phyloP scores from a whole-genome alignment of 202 grass and related monocot species.

The Carex arenaria region DNA sequence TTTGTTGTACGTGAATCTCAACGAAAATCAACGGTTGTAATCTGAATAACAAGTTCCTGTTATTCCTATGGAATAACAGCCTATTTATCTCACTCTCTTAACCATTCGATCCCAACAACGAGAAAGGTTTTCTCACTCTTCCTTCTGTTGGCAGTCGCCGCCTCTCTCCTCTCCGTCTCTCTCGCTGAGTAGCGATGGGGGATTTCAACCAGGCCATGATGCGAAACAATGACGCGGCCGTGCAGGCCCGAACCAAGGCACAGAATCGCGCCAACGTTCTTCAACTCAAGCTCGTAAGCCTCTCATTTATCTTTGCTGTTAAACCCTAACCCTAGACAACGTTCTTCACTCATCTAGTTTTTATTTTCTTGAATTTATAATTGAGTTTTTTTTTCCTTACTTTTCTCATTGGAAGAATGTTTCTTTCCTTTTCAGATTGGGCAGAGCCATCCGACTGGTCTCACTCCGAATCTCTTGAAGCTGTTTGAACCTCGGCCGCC shows the following conservation, averaged over 20 bases:
- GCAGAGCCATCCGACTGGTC: constrained; percentile 71
- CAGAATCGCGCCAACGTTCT: constrained; percentile 74
- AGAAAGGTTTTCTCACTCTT: too few relatives aligned
- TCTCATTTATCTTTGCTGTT: background rate
- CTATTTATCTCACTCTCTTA: too few relatives aligned
- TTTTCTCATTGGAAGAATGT: background rate
- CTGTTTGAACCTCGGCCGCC: constrained; percentile 76
- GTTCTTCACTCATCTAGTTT: background rate
- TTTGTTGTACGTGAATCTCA: too few relatives aligned
- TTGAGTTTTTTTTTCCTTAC: background rate
- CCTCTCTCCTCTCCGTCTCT: constrained; percentile 8
- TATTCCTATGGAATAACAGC: too few relatives aligned
- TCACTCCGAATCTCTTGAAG: constrained; percentile 85
- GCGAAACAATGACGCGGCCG: constrained; percentile 47
- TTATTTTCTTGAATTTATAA: background rate
- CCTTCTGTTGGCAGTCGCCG: background rate
- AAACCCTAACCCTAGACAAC: constrained; percentile 38
- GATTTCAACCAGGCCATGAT: constrained; percentile 68
- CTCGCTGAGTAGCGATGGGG: constrained; percentile 38
- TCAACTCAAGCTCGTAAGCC: constrained; percentile 70
- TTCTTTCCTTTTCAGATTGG: constrained; percentile 52
- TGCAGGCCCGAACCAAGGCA: constrained; percentile 59
- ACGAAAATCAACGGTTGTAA: too few relatives aligned
- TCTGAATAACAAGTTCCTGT: too few relatives aligned
- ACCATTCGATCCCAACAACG: background rate